Evolutionary conservation across 257 asterid genomes (phyloP), one percentile per base, ranked within the genome.

Genomic region (Coffea canephora): DNA sequence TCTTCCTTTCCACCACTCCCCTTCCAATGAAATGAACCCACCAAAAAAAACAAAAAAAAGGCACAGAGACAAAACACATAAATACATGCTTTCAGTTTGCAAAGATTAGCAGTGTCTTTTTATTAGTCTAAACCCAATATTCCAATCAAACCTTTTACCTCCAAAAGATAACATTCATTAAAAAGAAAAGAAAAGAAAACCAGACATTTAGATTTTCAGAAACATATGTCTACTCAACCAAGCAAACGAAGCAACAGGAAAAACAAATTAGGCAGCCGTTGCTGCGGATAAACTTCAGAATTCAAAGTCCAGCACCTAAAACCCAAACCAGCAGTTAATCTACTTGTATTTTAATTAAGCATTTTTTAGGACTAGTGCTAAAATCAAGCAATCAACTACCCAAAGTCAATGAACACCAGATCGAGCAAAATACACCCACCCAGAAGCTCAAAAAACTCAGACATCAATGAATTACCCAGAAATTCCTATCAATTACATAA

Each of bases 391-490:
- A 41, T 49, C 3, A 78, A 54, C 19, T 12, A 46, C 9, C 67
- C 25, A 31, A n/a, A 75, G 41, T 68, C 54, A 52, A 68, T 25
- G 65, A 48, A 36, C 23, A 16, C 9, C 76, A 74, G 83, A 80
- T 80, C 83, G 68, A 80, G 73, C 19, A 73, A 74, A 66, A 0
- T 10, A 68, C 31, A 54, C 71, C 36, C n/a, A 68, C 7, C 19
- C 55, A 73, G 57, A 41, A 27, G 59, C 73, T 3, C 67, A 16
- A 41, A 46, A 4, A 77, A 25, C n/a, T 3, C 19, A 27, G 18
- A 6, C 15, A 36, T 43, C 14, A 75, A 45, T 64, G 14, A 45
- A 59, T 59, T 15, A 69, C 16, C 46, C 15, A 18, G 43, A 1
- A 55, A 49, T 5, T 23, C 45, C 16, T 4, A 66, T 13, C 25